Conservation (phyloP, 2,329 filamentous ascomycete genomes). For the Rutstroemia sp. region DNA sequence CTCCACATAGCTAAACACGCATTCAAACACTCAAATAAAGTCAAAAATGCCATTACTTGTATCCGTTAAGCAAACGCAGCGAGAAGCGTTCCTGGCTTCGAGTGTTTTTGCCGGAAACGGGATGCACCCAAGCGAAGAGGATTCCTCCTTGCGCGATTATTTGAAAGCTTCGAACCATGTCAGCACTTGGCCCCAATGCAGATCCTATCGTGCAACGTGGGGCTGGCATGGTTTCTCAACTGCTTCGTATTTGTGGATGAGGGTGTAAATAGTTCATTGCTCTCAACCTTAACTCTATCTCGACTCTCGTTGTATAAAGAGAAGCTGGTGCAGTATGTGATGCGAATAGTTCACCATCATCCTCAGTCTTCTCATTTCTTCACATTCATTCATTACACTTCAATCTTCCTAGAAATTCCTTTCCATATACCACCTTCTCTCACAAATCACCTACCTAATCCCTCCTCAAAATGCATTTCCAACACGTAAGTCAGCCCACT, state of each 20-base stretch:
- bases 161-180: not conserved
- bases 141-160: not conserved
- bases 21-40: no score
- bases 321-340: not conserved
- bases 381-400: not conserved
- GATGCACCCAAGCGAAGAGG: not conserved
- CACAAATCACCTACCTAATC: not conserved
- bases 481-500: not conserved
- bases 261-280: not conserved
- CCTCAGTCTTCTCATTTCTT: not conserved
- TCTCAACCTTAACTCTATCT: not conserved
- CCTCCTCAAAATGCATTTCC: conserved; percentile 1
- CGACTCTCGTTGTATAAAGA: not conserved
- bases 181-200: not conserved
- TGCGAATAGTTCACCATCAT: not conserved
- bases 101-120: no score
- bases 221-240: not conserved
- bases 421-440: not conserved
- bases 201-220: not conserved
- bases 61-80: no score
- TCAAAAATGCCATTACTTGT: no score
- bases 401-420: no score
- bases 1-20: no score
- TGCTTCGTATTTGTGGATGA: not conserved
- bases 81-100: no score